Percentiles rank a stretch among this genome's conserved stretches.
Evolutionary conservation across 2,329 filamentous ascomycete genomes (phyloP).

Genomic region (Monilinia laxa): DNA sequence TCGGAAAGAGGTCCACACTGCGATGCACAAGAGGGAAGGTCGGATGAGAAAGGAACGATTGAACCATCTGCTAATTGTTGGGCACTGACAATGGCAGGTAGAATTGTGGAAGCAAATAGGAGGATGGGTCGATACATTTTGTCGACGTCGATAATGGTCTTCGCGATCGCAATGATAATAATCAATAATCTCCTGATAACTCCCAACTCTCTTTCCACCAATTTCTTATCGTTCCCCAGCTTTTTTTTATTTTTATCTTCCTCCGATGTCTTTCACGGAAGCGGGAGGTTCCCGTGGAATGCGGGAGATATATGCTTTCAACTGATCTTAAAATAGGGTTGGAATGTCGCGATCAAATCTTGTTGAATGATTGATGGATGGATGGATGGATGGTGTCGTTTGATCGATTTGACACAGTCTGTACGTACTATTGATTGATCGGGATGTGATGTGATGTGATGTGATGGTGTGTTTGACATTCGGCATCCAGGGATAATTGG

Average conservation of each 20-base stretch:
- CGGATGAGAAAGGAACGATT: slow-evolving; percentile 55
- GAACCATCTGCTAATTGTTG: slow-evolving; percentile 30
- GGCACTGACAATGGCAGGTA: slow-evolving; percentile 16
- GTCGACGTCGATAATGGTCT: background rate
- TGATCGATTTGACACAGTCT: slow-evolving; percentile 1
- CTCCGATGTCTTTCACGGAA: background rate
- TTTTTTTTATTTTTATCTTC: background rate
- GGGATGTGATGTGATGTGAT: background rate
- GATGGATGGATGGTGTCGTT: background rate
- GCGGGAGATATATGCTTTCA: background rate
- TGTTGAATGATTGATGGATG: background rate
- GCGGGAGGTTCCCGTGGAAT: background rate
- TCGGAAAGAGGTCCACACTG: slow-evolving; percentile 62
- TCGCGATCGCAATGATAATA: slow-evolving; percentile 4
- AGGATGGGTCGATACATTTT: slow-evolving; percentile 24
- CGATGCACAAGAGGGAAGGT: slow-evolving; percentile 62
- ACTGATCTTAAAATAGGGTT: background rate
- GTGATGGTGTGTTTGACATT: too few relatives aligned
- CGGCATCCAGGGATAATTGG: background rate
- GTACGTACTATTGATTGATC: background rate
- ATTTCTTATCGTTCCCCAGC: background rate
- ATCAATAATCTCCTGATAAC: background rate
- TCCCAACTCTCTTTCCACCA: background rate
- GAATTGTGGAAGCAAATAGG: slow-evolving; percentile 15
- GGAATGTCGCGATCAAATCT: background rate